Conservation (phyloP, 1,139 yeast genomes). For the Candida pseudoviswanathii region DNA sequence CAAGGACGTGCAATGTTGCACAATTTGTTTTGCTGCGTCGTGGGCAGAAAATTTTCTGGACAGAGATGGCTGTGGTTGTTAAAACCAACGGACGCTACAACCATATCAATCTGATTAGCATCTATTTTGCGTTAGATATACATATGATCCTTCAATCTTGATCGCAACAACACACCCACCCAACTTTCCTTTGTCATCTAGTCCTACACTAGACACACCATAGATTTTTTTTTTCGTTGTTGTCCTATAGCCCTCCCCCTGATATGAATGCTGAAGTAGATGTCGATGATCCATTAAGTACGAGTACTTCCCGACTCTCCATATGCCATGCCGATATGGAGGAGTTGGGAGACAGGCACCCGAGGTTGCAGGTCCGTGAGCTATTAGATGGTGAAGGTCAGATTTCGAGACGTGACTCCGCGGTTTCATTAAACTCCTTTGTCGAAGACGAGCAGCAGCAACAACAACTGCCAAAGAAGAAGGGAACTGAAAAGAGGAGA, state of each 20-base stretch:
- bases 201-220: no score
- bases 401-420: constrained; percentile 25
- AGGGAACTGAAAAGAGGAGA: constrained; percentile 38
- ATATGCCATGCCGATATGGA: constrained; percentile 26
- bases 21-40: background rate
- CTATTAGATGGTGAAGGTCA: constrained; percentile 11
- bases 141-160: no score
- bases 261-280: constrained; percentile 8
- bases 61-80: background rate
- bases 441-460: constrained; percentile 17
- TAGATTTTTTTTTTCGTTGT: background rate
- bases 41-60: background rate
- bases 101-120: no score
- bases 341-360: constrained; percentile 14
- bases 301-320: constrained; percentile 30
- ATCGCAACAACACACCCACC: no score
- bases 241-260: background rate
- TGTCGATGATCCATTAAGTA: constrained; percentile 23
- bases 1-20: background rate
- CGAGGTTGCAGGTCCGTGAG: constrained; percentile 23
- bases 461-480: constrained; percentile 3
- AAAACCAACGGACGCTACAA: no score
- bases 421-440: constrained; percentile 27
- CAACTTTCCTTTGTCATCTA: background rate
- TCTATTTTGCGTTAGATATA: no score